Base-by-base conservation (phyloP, 768 basidiomycete species). In the Solioccasus polychromus region DNA sequence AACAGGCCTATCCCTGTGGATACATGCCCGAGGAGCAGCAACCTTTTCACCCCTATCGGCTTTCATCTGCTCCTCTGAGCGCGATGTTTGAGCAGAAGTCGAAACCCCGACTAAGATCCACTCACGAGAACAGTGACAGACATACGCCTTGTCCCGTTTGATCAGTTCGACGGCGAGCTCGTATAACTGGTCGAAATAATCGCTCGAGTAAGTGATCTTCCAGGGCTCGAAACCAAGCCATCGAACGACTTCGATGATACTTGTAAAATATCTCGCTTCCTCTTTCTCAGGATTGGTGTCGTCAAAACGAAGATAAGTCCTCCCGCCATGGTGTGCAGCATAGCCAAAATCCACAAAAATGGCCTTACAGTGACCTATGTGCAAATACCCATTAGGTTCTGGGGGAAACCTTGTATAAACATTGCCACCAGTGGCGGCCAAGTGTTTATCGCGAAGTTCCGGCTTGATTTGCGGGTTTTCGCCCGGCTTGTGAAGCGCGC, bases 311-410 rank as follows among this genome's bases (percentile, higher is more conserved):
- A 99, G 75, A 65, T 96, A 98, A 51, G 89, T 90, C 58, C 86
- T 82, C 29, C 96, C 96, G n/a, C 81, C 80, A 61, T 96, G 77
- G 64, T 93, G 82, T 12, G 92, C 92, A 26, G 96, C 96, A 62
- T 92, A 99, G n/a, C 96, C 96, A 64, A 98, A 99, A 67, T 94
- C 89, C 50, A 98, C 84, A 58, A 96, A 95, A 59, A 99, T 97
- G 3, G 96, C 95, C 63, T 99, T 99, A 39, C 94, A 97, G 61
- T 99, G 96, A 3, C 95, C 95, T 54, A 92, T 86, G 58, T 92
- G 96, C 31, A 98, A 76, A 69, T 79, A 98, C 11, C 96, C 96
- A 62, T 99, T 99, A 4, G 96, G 96, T 69, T 99, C 96, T 2
- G 96, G 96, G 20, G 96, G 96, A 70, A 99, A 99, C 30, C 96